Percentiles rank a stretch among this genome's conserved stretches.
Evolutionary conservation across 805 yeast genomes (phyloP).

Genomic region (Kodamaea hsintzibuensis): DNA sequence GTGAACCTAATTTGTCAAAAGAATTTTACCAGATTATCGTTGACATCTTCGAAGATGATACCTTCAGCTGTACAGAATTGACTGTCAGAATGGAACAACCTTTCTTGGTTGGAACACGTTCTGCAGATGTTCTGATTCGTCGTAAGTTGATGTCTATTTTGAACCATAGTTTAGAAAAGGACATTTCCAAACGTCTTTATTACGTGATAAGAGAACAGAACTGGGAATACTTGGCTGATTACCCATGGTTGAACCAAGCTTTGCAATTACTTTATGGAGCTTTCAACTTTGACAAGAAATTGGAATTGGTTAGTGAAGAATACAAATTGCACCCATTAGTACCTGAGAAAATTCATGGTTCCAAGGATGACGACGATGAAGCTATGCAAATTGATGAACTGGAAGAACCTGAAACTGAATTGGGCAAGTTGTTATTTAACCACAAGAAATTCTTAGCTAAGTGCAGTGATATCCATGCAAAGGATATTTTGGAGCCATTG

Average conservation of each 20-base stretch:
- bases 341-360: conserved; percentile 32
- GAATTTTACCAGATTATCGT: conserved; percentile 84
- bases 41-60: conserved; percentile 80
- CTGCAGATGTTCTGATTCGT: conserved; percentile 73
- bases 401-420: conserved; percentile 16
- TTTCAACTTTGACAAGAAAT: conserved; percentile 50
- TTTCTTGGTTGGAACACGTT: conserved; percentile 88
- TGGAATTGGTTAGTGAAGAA: conserved; percentile 50
- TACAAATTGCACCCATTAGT: conserved; percentile 54
- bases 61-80: conserved; percentile 78
- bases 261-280: conserved; percentile 82
- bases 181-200: conserved; percentile 73
- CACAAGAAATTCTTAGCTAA: conserved; percentile 34
- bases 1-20: conserved; percentile 74
- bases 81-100: conserved; percentile 97
- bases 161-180: conserved; percentile 74
- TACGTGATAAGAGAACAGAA: conserved; percentile 93
- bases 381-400: conserved; percentile 20
- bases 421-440: conserved; percentile 19
- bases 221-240: conserved; percentile 94
- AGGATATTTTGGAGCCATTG: conserved; percentile 67
- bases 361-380: conserved; percentile 15
- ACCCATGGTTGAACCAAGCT: conserved; percentile 94
- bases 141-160: conserved; percentile 76
- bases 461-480: conserved; percentile 44